Evolutionary conservation across 148 eudicot genomes (phyloP).

Genomic region (Dianthus caryophyllus): DNA sequence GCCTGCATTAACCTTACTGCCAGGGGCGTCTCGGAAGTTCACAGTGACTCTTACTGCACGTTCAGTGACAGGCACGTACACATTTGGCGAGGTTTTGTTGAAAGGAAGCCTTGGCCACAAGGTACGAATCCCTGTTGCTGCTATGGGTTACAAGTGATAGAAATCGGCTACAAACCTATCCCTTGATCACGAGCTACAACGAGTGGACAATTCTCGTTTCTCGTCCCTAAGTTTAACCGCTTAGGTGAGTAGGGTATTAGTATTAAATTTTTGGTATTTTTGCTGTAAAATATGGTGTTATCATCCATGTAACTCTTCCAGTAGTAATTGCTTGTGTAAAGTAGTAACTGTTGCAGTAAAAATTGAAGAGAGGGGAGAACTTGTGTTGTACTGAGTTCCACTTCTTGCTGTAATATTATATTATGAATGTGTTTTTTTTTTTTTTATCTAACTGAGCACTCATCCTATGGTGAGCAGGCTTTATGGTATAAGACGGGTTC

Average conservation of each 20-base stretch:
- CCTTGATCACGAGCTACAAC: slow-evolving; percentile 3
- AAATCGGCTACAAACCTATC: neutral
- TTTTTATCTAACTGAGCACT: neutral
- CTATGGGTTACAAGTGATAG: slow-evolving; percentile 68
- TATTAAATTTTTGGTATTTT: slow-evolving; percentile 6
- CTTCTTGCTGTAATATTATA: slow-evolving; percentile 19
- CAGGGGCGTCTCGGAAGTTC: slow-evolving; percentile 64
- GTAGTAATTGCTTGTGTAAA: slow-evolving; percentile 25
- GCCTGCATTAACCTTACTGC: slow-evolving; percentile 77
- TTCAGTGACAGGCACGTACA: slow-evolving; percentile 64
- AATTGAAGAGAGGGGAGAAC: slow-evolving; percentile 1
- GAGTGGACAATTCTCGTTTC: slow-evolving; percentile 41
- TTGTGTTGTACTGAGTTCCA: slow-evolving; percentile 16
- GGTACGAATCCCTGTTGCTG: slow-evolving; percentile 84
- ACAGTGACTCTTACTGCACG: slow-evolving; percentile 69
- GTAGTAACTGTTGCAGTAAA: neutral
- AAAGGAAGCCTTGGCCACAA: slow-evolving; percentile 93
- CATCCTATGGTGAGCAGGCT: no score
- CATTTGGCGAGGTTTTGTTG: slow-evolving; percentile 71
- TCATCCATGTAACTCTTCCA: slow-evolving; percentile 22
- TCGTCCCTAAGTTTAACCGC: slow-evolving; percentile 15
- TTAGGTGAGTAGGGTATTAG: neutral
- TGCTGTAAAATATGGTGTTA: slow-evolving; percentile 29
- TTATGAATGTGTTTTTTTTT: slow-evolving; percentile 1
- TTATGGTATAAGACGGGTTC: no score